These are phyloP conservation scores for Solanum megistacrolobum DNA, from an alignment of 257 asterid genomes.

Conservation along the genomic window DNA sequence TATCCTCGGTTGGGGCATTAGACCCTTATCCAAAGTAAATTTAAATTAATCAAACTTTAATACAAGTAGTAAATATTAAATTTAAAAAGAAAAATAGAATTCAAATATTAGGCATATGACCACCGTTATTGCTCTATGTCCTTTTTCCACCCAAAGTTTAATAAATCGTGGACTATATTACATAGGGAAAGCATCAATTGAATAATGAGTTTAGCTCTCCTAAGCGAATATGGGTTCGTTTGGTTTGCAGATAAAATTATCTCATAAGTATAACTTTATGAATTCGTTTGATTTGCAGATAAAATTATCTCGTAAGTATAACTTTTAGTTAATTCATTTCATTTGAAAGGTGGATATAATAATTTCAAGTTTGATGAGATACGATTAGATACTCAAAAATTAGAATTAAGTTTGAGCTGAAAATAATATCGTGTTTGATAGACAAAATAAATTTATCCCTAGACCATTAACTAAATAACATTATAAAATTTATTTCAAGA, in stretches of 20 bases:
- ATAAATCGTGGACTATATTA: background rate
- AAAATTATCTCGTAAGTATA: no score
- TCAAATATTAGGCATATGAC: background rate
- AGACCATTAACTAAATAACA: background rate
- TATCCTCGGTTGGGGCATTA: no score
- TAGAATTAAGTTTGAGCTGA: background rate
- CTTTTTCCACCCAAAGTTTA: background rate
- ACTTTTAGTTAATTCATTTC: background rate
- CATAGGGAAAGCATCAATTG: background rate
- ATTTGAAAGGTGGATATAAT: background rate
- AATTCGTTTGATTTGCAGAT: background rate
- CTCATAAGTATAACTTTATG: background rate
- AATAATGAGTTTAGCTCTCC: background rate
- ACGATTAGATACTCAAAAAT: no score
- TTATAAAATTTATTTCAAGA: background rate
- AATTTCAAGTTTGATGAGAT: background rate
- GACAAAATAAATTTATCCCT: background rate
- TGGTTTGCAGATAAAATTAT: background rate
- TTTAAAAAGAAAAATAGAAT: background rate
- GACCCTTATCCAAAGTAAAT: rapidly evolving
- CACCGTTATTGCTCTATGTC: background rate
- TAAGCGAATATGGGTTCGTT: no score
- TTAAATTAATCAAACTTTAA: no score
- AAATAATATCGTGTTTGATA: background rate
- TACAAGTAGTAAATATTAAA: no score